Base-by-base conservation (phyloP, 2,329 filamentous ascomycete genomes). In the Fusarium metavorans region DNA sequence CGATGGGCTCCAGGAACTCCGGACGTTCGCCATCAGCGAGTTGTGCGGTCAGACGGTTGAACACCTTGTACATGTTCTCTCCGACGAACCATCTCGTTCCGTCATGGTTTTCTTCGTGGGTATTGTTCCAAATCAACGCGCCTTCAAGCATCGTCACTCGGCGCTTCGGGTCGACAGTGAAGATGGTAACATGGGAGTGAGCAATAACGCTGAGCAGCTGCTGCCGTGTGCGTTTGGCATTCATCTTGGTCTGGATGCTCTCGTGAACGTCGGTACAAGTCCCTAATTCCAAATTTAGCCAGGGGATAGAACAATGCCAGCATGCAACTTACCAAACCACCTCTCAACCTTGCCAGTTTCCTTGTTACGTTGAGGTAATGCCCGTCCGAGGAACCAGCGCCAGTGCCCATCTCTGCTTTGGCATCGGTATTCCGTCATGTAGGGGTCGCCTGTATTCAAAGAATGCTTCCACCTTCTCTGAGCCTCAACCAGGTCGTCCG, bases 251-350 rank as follows among this genome's bases (percentile, higher is more conserved):
- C 77, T 93, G 87, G 4, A 95, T 92, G 50, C 91, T 87, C 71
- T 95, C 93, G 78, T 95, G 92, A 20, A 95, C 93, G 73, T 96
- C 93, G 14, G 93, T 95, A 77, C 92, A 95, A 1, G 93, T 95
- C 18, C 87, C 85, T 86, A 23, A 6, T 25, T 59, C 20, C 54
- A 39, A 7, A 37, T 25, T 62, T 32, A 63, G 30, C 16, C 9
- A 30, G 9, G 2, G n/a, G 34, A 18, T 27, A 6, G 3, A 41
- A 48, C 10, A n/a, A n/a, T 8, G 20, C 25, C 34, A 34, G 37
- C n/a, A 25, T 52, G 7, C 6, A 18, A 76, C 83, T 72, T 78
- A 84, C 93, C 94, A 76, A 94, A 94, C 93, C 93, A 95, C 79
- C 93, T 94, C 68, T 94, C 87, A 58, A 95, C 94, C 57, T 88